phyloP scores from a whole-genome alignment of 176 grass and related monocot genomes.

The Oryza meridionalis region DNA sequence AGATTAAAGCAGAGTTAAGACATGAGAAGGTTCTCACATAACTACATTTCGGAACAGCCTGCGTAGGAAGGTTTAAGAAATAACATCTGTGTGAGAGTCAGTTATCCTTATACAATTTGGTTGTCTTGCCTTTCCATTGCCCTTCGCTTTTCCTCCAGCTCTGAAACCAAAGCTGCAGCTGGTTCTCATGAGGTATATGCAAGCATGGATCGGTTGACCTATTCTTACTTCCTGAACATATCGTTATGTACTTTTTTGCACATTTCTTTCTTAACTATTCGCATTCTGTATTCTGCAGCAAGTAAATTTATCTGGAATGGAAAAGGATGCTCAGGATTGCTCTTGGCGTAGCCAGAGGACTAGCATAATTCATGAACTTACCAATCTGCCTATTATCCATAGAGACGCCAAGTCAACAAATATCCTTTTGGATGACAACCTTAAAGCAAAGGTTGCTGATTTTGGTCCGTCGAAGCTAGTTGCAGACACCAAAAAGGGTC shows the following conservation, averaged over 20 bases:
- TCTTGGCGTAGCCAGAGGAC: conserved; percentile 79
- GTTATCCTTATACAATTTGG: conserved; percentile 53
- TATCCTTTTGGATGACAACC: conserved; percentile 82
- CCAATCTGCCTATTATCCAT: conserved; percentile 88
- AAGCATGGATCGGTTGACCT: conserved; percentile 29
- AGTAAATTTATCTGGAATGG: conserved; percentile 33
- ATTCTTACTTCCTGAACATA: conserved; percentile 14
- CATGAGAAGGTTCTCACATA: conserved; percentile 3
- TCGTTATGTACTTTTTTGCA: background rate
- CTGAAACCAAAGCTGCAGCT: conserved; percentile 36
- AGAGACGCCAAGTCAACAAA: conserved; percentile 92
- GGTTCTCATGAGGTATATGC: conserved; percentile 29
- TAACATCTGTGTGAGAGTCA: conserved; percentile 34
- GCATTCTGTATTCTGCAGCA: conserved; percentile 34
- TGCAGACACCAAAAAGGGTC: conserved; percentile 60
- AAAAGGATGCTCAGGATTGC: conserved; percentile 69
- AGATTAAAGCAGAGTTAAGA: conserved; percentile 15
- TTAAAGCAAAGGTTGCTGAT: conserved; percentile 89
- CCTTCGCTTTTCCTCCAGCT: conserved; percentile 22
- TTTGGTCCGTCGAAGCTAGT: conserved; percentile 84
- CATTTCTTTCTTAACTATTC: background rate
- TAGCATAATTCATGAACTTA: conserved; percentile 86
- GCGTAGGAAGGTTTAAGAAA: conserved; percentile 16
- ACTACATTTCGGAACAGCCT: conserved; percentile 9
- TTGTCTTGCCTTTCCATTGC: conserved; percentile 36